Evolutionary conservation across 2,329 filamentous ascomycete species (phyloP), one percentile per base, ranked within the genome.

Genomic region (Tolypocladium sp.): DNA sequence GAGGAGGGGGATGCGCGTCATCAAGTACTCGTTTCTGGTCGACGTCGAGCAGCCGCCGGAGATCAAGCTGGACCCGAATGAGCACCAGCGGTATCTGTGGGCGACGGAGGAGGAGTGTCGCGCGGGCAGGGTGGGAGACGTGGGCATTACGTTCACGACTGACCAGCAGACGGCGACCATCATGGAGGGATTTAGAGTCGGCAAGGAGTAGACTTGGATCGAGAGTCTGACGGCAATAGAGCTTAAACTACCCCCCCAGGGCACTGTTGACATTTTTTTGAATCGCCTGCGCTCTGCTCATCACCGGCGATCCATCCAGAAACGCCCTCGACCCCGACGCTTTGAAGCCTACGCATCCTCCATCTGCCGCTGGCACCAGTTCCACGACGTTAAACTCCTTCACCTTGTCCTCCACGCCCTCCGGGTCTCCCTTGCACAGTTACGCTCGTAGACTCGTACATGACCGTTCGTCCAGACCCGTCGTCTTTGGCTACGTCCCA

Each of bases 51-150:
- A 57, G 53, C 58, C 38, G 3, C 58, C 38, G 0, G 57, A 58
- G 4, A 66, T 73, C 30, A 60, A 54, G 57, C 61, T 71, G 3
- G 68, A 73, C 40, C 66, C 68, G 4, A 63, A 65, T 3, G 71
- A 73, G 65, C 71, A 73, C 55, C 64, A 69, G 62, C 64, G 65
- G 20, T 71, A 58, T 40, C 57, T 68, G 27, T 73, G 71, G 71
- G 70, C 66, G 9, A 62, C 65, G 1, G 68, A 71, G 61, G 65
- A 66, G 9, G 67, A 73, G 61, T 65, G 66, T 17, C 53, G 55
- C 44, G 57, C 27, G 17, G 61, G 62, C 52, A 63, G 55, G 62
- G 63, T 59, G 12, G 64, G 59, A 5, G 63, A 63, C 20, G 58
- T 61, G 44, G 59, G 60, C 33, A 60, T 68, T 6, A 57, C 56